A percentile compares a stretch with the other conserved stretches of the same genome.
These are phyloP conservation scores for Suhomyces wounanorum DNA, from an alignment of 1,139 yeast genomes.

Conservation along the genomic window DNA sequence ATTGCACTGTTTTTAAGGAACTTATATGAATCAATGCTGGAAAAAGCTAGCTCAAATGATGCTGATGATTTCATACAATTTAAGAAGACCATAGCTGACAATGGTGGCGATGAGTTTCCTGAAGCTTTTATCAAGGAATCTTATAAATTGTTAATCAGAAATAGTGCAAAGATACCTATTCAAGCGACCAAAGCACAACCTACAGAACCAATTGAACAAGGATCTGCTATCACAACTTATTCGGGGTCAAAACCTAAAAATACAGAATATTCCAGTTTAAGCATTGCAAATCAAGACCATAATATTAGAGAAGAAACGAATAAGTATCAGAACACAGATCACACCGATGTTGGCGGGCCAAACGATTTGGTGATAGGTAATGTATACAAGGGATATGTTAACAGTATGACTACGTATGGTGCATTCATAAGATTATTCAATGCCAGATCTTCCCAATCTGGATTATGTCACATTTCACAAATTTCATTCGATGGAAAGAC, in stretches of 20 bases:
- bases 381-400: slow-evolving; percentile 62
- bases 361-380: slow-evolving; percentile 29
- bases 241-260: neutral
- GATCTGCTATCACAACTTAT: neutral
- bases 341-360: neutral
- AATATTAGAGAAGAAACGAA: neutral
- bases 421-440: slow-evolving; percentile 59
- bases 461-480: slow-evolving; percentile 79
- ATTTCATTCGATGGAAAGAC: slow-evolving; percentile 47
- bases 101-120: slow-evolving; percentile 69
- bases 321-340: neutral
- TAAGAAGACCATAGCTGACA: slow-evolving; percentile 43
- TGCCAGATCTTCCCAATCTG: slow-evolving; percentile 38
- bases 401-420: slow-evolving; percentile 67
- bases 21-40: slow-evolving; percentile 33
- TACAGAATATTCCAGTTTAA: slow-evolving; percentile 16
- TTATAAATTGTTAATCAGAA: slow-evolving; percentile 20
- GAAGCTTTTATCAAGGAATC: slow-evolving; percentile 41
- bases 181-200: neutral
- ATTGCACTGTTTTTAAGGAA: slow-evolving; percentile 60
- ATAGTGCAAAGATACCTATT: neutral
- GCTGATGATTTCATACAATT: slow-evolving; percentile 33
- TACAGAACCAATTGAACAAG: neutral
- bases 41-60: slow-evolving; percentile 5
- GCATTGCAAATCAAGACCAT: slow-evolving; percentile 17